Conservation (phyloP, 805 yeast genomes). For the Suhomyces pyralidae region DNA sequence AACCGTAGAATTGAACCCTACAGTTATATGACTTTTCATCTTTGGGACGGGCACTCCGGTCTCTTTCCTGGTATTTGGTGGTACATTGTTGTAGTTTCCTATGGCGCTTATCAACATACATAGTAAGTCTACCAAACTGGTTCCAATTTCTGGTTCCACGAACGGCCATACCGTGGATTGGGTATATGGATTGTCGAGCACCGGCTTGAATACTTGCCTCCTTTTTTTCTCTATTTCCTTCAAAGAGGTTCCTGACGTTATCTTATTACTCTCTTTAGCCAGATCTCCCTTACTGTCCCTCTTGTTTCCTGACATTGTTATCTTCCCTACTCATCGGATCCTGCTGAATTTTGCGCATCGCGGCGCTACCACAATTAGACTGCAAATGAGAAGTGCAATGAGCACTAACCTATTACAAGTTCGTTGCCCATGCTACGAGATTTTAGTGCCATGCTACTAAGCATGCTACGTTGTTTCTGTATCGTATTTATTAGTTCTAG, state of each 20-base stretch:
- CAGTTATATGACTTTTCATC: constrained; percentile 22
- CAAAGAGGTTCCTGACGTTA: constrained; percentile 29
- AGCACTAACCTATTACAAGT: no score
- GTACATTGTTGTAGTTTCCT: constrained; percentile 21
- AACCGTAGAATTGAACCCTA: constrained; percentile 59
- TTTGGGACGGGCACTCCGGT: constrained; percentile 21
- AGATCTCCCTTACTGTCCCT: not conserved
- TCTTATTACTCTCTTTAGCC: not conserved
- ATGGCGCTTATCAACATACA: constrained; percentile 31
- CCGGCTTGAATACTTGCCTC: constrained; percentile 60
- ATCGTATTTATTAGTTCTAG: not conserved
- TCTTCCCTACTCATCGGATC: not conserved
- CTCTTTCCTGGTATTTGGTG: not conserved
- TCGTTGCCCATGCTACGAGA: no score
- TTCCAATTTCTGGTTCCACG: constrained; percentile 35
- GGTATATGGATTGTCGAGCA: constrained; percentile 62
- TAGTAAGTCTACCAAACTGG: constrained; percentile 37
- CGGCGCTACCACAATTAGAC: constrained; percentile 1
- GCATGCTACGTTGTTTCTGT: not conserved
- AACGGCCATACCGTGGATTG: constrained; percentile 42
- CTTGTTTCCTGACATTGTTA: not conserved
- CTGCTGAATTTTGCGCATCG: not conserved
- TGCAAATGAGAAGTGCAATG: not conserved
- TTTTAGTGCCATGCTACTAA: no score
- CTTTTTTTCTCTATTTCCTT: constrained; percentile 49